Evolutionary conservation across 805 yeast genomes (phyloP).

Genomic region (Cyberlindnera americana): DNA sequence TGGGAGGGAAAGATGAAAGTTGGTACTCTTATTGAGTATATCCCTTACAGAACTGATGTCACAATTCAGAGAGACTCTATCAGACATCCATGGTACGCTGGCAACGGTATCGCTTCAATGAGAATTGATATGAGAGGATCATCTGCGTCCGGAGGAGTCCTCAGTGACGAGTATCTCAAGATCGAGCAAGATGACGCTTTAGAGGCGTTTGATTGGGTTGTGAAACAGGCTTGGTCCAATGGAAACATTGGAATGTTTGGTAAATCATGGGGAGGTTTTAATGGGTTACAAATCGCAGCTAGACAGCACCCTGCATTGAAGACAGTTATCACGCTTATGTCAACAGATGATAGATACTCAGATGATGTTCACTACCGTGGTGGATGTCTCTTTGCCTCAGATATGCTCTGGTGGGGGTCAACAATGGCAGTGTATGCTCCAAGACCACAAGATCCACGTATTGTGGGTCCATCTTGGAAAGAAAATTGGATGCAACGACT

Average conservation of each 20-base stretch:
- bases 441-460: slow-evolving; percentile 43
- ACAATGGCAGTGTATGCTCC: slow-evolving; percentile 43
- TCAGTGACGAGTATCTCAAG: slow-evolving; percentile 39
- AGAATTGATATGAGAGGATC: slow-evolving; percentile 46
- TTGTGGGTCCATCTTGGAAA: slow-evolving; percentile 38
- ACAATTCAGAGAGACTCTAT: slow-evolving; percentile 43
- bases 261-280: slow-evolving; percentile 49
- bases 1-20: slow-evolving; percentile 27
- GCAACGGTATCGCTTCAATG: slow-evolving; percentile 42
- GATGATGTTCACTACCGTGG: slow-evolving; percentile 50
- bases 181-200: slow-evolving; percentile 44
- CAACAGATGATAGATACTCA: slow-evolving; percentile 45
- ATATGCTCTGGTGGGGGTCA: slow-evolving; percentile 50
- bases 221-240: slow-evolving; percentile 40
- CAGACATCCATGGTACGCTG: slow-evolving; percentile 45
- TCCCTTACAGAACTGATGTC: slow-evolving; percentile 44
- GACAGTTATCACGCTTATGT: slow-evolving; percentile 40
- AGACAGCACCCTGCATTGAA: slow-evolving; percentile 45
- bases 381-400: slow-evolving; percentile 41
- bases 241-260: slow-evolving; percentile 46
- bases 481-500: slow-evolving; percentile 39
- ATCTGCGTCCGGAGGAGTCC: slow-evolving; percentile 39
- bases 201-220: slow-evolving; percentile 41
- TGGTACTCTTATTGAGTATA: slow-evolving; percentile 41
- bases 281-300: slow-evolving; percentile 43